Conservation (phyloP, 768 basidiomycete genomes). For the Dacryopinax primogenitus region DNA sequence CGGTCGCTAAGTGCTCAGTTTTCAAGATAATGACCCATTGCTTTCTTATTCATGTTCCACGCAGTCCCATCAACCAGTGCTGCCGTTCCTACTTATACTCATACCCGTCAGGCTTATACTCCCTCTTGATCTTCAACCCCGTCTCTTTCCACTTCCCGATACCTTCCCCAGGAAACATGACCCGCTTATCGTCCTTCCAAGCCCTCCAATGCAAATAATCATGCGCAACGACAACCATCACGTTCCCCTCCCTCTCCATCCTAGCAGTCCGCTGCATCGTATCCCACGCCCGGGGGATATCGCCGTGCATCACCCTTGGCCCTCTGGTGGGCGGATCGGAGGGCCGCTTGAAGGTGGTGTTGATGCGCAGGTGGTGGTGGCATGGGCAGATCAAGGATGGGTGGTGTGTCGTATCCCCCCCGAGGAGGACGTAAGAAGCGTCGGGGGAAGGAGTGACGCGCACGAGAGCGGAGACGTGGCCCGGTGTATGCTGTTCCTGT, state of each 20-base stretch:
- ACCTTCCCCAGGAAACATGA: slow-evolving; percentile 1
- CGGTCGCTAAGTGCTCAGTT: too few relatives aligned
- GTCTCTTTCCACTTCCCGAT: neutral
- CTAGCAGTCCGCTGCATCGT: slow-evolving; percentile 4
- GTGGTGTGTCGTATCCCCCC: slow-evolving; percentile 1
- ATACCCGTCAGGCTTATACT: slow-evolving; percentile 6
- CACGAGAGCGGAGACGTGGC: neutral
- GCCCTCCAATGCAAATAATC: neutral
- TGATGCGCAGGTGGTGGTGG: neutral
- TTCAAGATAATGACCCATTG: too few relatives aligned
- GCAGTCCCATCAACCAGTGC: too few relatives aligned
- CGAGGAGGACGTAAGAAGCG: neutral
- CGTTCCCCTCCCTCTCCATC: slow-evolving; percentile 2
- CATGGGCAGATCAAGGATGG: neutral
- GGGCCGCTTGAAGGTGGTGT: neutral
- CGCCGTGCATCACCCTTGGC: neutral
- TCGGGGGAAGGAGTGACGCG: neutral
- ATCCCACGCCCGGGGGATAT: slow-evolving; percentile 2
- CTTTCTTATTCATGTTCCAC: too few relatives aligned
- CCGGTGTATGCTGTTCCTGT: neutral
- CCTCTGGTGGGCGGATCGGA: neutral
- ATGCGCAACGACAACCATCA: slow-evolving; percentile 1
- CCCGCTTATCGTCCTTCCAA: neutral
- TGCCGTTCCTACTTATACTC: neutral
- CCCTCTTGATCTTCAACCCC: slow-evolving; percentile 5